Conservation (phyloP, 164 flowering plant species). For the Magnolia changhungtana region DNA sequence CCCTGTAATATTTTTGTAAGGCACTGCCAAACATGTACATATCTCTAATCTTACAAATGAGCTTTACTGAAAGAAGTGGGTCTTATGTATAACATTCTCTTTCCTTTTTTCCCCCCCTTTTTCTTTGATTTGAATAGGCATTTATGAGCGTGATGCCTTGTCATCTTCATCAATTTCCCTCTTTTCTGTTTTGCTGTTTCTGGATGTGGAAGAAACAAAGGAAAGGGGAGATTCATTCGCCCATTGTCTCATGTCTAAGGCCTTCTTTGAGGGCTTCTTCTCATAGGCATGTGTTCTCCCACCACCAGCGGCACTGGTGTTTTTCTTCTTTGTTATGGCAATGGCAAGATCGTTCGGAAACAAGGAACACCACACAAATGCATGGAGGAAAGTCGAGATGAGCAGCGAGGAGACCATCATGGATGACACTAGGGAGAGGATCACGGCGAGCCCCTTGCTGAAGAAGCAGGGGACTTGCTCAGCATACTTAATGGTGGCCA, state of each 20-base stretch:
- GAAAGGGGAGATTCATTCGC: slow-evolving; percentile 62
- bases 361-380: slow-evolving; percentile 74
- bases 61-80: background rate
- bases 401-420: slow-evolving; percentile 72
- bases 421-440: slow-evolving; percentile 78
- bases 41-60: too few relatives aligned
- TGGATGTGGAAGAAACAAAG: slow-evolving; percentile 37
- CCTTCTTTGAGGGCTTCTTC: slow-evolving; percentile 45
- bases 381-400: slow-evolving; percentile 85
- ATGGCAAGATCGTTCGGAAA: slow-evolving; percentile 95
- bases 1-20: too few relatives aligned
- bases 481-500: slow-evolving; percentile 92
- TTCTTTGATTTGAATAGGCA: too few relatives aligned
- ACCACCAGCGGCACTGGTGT: slow-evolving; percentile 3
- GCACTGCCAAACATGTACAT: too few relatives aligned
- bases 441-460: slow-evolving; percentile 64
- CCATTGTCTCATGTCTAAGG: slow-evolving; percentile 74
- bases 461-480: slow-evolving; percentile 57
- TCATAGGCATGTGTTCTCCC: slow-evolving; percentile 26
- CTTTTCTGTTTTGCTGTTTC: slow-evolving; percentile 10
- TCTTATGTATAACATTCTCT: background rate
- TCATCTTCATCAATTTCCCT: background rate
- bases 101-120: background rate
- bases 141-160: too few relatives aligned
- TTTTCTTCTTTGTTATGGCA: slow-evolving; percentile 70